Percentiles rank a stretch among this genome's conserved stretches.
phyloP scores from a whole-genome alignment of 2,329 filamentous ascomycete genomes.

The Bipolaris cookei region DNA sequence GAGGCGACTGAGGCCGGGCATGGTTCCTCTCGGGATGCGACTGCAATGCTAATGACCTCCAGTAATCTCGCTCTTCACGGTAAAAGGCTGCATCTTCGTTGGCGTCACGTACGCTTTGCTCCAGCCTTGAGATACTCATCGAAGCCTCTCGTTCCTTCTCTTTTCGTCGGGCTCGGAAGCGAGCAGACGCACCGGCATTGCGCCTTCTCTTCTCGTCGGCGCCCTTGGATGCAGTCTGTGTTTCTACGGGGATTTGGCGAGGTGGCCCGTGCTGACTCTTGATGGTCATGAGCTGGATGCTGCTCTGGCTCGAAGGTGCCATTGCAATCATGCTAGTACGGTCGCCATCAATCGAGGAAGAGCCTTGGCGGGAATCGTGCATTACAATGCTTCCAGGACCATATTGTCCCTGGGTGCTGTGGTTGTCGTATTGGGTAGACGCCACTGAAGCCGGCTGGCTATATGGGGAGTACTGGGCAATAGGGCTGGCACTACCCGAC shows the following conservation, averaged over 20 bases:
- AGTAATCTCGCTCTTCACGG: conserved; percentile 72
- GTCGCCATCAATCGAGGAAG: conserved; percentile 42
- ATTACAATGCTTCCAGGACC: conserved; percentile 19
- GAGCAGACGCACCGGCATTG: conserved; percentile 83
- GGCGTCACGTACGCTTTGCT: conserved; percentile 71
- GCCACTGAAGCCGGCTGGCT: conserved; percentile 43
- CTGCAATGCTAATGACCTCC: conserved; percentile 63
- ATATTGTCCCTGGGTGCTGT: conserved; percentile 30
- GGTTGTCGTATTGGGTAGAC: conserved; percentile 48
- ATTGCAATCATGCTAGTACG: conserved; percentile 53
- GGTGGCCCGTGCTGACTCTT: conserved; percentile 58
- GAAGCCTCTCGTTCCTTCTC: conserved; percentile 78
- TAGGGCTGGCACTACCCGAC: conserved; percentile 54
- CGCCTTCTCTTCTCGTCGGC: conserved; percentile 85
- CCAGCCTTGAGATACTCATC: conserved; percentile 71
- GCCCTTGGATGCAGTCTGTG: conserved; percentile 79
- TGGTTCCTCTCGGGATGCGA: conserved; percentile 59
- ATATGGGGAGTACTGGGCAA: conserved; percentile 53
- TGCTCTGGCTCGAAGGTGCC: conserved; percentile 54
- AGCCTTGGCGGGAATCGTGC: conserved; percentile 44
- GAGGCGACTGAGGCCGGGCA: conserved; percentile 53
- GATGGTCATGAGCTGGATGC: conserved; percentile 61
- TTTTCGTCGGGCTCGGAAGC: conserved; percentile 81
- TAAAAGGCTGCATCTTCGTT: conserved; percentile 75
- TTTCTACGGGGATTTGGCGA: conserved; percentile 73